Percentiles rank a stretch among this genome's conserved stretches.
Evolutionary conservation across 1,284 basidiomycete genomes (phyloP).

Genomic region (Calocybe gambosa): DNA sequence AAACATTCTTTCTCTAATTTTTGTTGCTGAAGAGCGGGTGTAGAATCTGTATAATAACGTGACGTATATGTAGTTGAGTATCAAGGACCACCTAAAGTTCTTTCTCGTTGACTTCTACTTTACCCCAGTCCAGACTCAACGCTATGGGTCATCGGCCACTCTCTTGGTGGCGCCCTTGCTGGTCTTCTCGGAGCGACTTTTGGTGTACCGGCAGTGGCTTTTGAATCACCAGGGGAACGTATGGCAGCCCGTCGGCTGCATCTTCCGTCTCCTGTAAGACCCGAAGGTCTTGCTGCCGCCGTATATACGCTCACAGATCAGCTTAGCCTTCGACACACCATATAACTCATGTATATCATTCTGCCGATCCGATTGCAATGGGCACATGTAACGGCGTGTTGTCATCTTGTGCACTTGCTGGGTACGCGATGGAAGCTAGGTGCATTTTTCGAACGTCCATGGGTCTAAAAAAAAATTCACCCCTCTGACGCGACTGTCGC

Average conservation of each 20-base stretch:
- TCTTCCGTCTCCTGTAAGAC: constrained; percentile 71
- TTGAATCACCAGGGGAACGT: constrained; percentile 89
- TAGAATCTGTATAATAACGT: constrained; percentile 93
- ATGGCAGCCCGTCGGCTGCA: constrained; percentile 84
- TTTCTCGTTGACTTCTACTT: constrained; percentile 1
- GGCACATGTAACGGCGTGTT: constrained; percentile 75
- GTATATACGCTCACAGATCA: background rate
- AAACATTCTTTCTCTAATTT: background rate
- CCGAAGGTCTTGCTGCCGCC: background rate
- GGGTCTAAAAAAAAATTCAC: background rate
- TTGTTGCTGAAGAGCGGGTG: background rate
- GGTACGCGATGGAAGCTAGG: constrained; percentile 76
- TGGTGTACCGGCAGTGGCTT: constrained; percentile 85
- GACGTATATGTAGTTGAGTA: constrained; percentile 74
- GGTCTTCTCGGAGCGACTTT: constrained; percentile 89
- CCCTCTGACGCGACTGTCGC: background rate
- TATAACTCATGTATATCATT: constrained; percentile 81
- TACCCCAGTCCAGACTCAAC: constrained; percentile 64
- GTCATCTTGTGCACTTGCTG: constrained; percentile 66
- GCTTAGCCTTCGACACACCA: constrained; percentile 64
- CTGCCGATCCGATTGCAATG: constrained; percentile 83
- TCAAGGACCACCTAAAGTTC: too few relatives aligned
- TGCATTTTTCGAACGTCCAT: constrained; percentile 23
- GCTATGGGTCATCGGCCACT: constrained; percentile 93
- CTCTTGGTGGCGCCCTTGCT: constrained; percentile 78